phyloP scores from a whole-genome alignment of 306 rosid species.

The Boehmeria nivea region DNA sequence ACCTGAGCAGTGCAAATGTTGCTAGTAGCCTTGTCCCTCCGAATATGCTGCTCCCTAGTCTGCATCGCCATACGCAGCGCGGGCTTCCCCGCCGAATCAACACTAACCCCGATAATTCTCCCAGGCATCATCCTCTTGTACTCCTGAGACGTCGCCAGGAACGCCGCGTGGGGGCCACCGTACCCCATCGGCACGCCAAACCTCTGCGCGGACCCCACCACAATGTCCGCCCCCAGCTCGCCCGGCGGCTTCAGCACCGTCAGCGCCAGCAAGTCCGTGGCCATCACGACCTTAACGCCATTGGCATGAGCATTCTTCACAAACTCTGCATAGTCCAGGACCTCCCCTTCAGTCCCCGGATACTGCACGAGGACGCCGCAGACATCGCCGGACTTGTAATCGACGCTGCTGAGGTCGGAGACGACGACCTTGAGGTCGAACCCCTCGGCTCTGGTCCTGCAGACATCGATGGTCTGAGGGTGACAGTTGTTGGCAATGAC shows the following conservation, averaged over 20 bases:
- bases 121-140: slow-evolving; percentile 99
- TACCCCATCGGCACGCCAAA: slow-evolving; percentile 99
- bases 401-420: slow-evolving; percentile 61
- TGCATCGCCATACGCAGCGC: slow-evolving; percentile 99
- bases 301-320: slow-evolving; percentile 86
- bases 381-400: slow-evolving; percentile 83
- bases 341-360: slow-evolving; percentile 97
- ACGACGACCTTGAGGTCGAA: slow-evolving; percentile 75
- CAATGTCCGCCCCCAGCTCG: slow-evolving; percentile 92
- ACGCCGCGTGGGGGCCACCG: slow-evolving; percentile 99
- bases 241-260: slow-evolving; percentile 94
- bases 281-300: slow-evolving; percentile 99
- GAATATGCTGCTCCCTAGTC: slow-evolving; percentile 97
- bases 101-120: slow-evolving; percentile 89
- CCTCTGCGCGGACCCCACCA: slow-evolving; percentile 95
- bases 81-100: slow-evolving; percentile 87
- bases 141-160: slow-evolving; percentile 96
- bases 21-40: slow-evolving; percentile 99
- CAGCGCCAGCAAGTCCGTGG: slow-evolving; percentile 79
- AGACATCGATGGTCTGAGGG: slow-evolving; percentile 88
- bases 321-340: slow-evolving; percentile 89
- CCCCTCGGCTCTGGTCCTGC: slow-evolving; percentile 87
- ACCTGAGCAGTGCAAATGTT: slow-evolving; percentile 99
- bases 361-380: slow-evolving; percentile 98
- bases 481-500: slow-evolving; percentile 79